These are phyloP conservation scores for Clavaria fumosa DNA, from an alignment of 768 basidiomycete genomes.

Conservation along the genomic window DNA sequence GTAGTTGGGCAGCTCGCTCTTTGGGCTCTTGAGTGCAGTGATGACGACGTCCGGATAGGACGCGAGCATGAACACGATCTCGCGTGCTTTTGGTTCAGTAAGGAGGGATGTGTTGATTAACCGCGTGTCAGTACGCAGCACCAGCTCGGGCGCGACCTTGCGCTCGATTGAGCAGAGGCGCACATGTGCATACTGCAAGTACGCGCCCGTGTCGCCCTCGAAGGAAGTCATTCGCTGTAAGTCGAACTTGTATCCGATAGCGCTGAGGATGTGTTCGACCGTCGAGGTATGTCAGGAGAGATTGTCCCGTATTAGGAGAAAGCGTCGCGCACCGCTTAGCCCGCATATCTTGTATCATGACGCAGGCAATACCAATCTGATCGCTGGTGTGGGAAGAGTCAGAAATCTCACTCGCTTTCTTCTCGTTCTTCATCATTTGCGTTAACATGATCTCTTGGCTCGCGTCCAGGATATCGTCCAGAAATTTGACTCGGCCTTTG, in stretches of 20 bases:
- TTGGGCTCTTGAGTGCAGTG: slow-evolving; percentile 64
- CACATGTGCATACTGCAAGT: slow-evolving; percentile 94
- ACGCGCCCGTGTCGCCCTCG: slow-evolving; percentile 91
- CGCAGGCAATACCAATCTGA: slow-evolving; percentile 86
- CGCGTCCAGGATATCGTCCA: slow-evolving; percentile 85
- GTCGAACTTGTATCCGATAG: slow-evolving; percentile 93
- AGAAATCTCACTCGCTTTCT: slow-evolving; percentile 78
- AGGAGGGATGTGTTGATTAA: slow-evolving; percentile 56
- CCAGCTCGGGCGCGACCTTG: slow-evolving; percentile 77
- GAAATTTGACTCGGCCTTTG: slow-evolving; percentile 87
- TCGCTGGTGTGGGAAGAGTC: slow-evolving; percentile 66
- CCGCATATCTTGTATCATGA: slow-evolving; percentile 97
- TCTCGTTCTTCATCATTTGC: slow-evolving; percentile 90
- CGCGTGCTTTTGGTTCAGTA: slow-evolving; percentile 58
- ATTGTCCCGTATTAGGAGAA: no score
- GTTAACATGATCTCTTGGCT: slow-evolving; percentile 86
- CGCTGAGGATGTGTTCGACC: no score
- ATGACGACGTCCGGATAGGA: slow-evolving; percentile 87
- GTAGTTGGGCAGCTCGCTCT: slow-evolving; percentile 91
- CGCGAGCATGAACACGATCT: slow-evolving; percentile 76
- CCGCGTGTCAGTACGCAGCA: slow-evolving; percentile 52
- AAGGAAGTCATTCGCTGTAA: slow-evolving; percentile 91
- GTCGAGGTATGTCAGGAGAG: no score
- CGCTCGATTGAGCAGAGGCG: slow-evolving; percentile 81
- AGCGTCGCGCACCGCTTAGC: slow-evolving; percentile 66